A percentile compares a stretch with the other conserved stretches of the same genome.
These are phyloP conservation scores for Sporothrix variecibatus DNA, from an alignment of 2,329 filamentous ascomycete genomes.

Conservation along the genomic window DNA sequence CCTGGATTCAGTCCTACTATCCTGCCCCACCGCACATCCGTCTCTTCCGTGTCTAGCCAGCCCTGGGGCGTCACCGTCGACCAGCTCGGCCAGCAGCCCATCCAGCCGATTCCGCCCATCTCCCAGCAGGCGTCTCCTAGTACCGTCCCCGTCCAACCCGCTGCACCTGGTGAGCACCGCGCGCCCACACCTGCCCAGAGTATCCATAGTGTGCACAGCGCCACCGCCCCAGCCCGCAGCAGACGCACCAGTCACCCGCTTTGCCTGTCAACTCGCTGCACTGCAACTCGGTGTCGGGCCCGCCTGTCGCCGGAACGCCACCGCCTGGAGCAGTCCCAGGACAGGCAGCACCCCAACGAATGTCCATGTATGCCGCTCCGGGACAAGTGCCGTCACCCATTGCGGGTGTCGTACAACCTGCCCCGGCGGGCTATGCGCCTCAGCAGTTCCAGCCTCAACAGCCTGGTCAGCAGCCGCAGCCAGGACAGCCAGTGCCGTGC, in stretches of 20 bases:
- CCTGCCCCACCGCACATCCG: slow-evolving; percentile 20
- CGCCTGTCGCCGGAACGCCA: background rate
- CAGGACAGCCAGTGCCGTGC: background rate
- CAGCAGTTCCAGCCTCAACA: slow-evolving; percentile 8
- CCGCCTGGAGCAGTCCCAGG: background rate
- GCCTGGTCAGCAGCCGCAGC: background rate
- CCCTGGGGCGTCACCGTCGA: background rate
- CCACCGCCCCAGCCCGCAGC: slow-evolving; percentile 16
- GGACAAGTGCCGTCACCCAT: background rate
- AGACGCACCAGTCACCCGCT: slow-evolving; percentile 24
- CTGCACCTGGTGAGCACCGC: background rate
- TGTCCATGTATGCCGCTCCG: slow-evolving; percentile 24
- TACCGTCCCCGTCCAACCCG: background rate
- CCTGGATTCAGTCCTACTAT: background rate
- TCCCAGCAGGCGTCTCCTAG: background rate
- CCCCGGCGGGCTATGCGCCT: background rate
- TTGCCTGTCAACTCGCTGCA: slow-evolving; percentile 25
- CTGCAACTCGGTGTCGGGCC: slow-evolving; percentile 21
- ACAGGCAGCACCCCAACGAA: slow-evolving; percentile 7
- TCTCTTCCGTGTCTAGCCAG: slow-evolving; percentile 22
- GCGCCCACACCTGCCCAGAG: slow-evolving; percentile 22
- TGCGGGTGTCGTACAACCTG: background rate
- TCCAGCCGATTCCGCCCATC: background rate
- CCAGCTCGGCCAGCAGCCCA: background rate
- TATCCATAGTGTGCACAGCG: slow-evolving; percentile 22